A percentile compares a stretch with the other conserved stretches of the same genome.
phyloP scores from a whole-genome alignment of 495 filamentous ascomycete species.

The Oidiodendron maius region DNA sequence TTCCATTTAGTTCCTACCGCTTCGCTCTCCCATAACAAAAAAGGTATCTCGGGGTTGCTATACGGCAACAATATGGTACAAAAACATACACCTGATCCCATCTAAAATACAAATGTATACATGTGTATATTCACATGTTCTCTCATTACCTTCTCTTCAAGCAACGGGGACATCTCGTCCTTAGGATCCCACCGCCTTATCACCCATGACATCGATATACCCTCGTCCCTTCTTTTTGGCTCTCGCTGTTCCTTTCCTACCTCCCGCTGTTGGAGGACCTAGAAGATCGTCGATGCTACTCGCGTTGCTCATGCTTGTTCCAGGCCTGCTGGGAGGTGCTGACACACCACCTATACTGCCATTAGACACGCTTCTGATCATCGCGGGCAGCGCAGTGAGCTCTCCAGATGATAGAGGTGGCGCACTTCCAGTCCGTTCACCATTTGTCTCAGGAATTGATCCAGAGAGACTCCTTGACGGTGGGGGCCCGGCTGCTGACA shows the following conservation, averaged over 20 bases:
- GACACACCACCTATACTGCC: constrained; percentile 33
- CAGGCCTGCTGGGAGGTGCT: constrained; percentile 46
- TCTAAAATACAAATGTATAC: no score
- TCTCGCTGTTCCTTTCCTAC: constrained; percentile 62
- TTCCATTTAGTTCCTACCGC: no score
- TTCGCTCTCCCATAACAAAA: no score
- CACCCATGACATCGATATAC: constrained; percentile 86
- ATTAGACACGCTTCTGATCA: constrained; percentile 37
- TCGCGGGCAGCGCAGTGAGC: constrained; percentile 28
- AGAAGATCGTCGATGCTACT: constrained; percentile 83
- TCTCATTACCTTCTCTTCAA: no score
- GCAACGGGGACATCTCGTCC: background rate
- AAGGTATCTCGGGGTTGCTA: no score
- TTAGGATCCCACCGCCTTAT: constrained; percentile 10
- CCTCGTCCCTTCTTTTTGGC: constrained; percentile 73
- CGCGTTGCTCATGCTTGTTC: constrained; percentile 68
- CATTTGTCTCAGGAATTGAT: background rate
- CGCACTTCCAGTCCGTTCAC: background rate
- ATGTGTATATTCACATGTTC: no score
- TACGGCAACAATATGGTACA: no score
- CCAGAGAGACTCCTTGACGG: constrained; percentile 3
- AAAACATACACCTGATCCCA: no score
- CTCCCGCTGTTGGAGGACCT: constrained; percentile 49
- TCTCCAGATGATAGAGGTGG: background rate
- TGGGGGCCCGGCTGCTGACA: constrained; percentile 2